These are phyloP conservation scores for Cyclotella baltica DNA, from an alignment of 108 stramenopile genomes.

Conservation along the genomic window DNA sequence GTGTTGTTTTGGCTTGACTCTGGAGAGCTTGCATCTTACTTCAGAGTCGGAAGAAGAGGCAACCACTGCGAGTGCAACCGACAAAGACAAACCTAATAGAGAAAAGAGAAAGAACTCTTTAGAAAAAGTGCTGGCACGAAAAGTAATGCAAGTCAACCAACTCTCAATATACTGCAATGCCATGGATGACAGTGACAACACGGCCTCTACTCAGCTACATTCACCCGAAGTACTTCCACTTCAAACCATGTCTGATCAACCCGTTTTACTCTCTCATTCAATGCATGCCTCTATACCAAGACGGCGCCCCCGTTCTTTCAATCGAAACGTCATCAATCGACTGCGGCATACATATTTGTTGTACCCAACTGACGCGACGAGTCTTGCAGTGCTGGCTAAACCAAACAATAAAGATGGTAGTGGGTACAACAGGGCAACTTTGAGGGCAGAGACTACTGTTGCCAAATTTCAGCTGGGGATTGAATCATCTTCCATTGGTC, in stretches of 20 bases:
- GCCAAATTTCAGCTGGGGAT: conserved; percentile 2
- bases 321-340: conserved; percentile 20
- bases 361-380: conserved; percentile 56
- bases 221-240: conserved; percentile 17
- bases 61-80: background rate
- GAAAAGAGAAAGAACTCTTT: background rate
- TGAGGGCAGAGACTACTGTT: conserved; percentile 5
- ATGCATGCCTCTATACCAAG: conserved; percentile 58
- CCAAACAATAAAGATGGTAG: conserved; percentile 28
- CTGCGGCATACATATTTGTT: conserved; percentile 59
- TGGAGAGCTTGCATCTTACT: conserved; percentile 76
- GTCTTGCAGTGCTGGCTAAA: conserved; percentile 45
- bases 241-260: conserved; percentile 19
- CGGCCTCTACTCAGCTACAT: too few relatives aligned
- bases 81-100: background rate
- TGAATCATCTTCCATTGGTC: conserved; percentile 2
- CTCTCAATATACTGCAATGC: conserved; percentile 68
- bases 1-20: conserved; percentile 63
- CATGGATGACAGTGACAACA: conserved; percentile 39
- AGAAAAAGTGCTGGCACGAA: conserved; percentile 25
- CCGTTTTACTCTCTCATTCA: conserved; percentile 19
- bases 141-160: conserved; percentile 73
- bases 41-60: conserved; percentile 49
- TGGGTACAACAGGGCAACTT: background rate
- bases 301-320: conserved; percentile 37